These are phyloP conservation scores for Rhodamnia rubescens DNA, from an alignment of 345 rosid species.

Conservation along the genomic window DNA sequence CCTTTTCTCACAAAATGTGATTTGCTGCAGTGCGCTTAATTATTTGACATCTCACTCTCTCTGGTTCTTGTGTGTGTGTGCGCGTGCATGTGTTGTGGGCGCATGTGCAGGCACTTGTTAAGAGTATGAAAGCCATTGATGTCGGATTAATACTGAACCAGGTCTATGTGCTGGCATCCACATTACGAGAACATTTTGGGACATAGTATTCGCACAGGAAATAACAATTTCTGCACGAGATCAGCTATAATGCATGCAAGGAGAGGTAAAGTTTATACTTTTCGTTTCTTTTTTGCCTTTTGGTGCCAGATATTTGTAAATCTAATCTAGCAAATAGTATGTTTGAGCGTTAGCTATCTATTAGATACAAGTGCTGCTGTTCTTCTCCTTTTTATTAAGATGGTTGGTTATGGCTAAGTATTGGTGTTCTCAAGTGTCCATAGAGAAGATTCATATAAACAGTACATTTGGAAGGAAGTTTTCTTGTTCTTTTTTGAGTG, in stretches of 20 bases:
- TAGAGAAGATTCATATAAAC: neutral
- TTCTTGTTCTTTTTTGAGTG: neutral
- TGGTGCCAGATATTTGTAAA: neutral
- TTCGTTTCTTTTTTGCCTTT: neutral
- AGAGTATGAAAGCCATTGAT: neutral
- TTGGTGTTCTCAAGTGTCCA: neutral
- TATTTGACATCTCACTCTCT: neutral
- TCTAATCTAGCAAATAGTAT: neutral
- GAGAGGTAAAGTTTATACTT: slow-evolving; percentile 34
- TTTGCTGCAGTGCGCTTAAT: neutral
- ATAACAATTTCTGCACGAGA: slow-evolving; percentile 16
- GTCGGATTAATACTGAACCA: slow-evolving; percentile 14
- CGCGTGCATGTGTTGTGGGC: neutral
- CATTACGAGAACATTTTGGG: slow-evolving; percentile 22
- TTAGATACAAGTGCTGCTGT: neutral
- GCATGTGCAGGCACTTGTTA: neutral
- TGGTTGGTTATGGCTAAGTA: neutral
- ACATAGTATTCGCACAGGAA: slow-evolving; percentile 34
- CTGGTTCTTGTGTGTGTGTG: too few relatives aligned
- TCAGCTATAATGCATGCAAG: slow-evolving; percentile 27
- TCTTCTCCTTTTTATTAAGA: neutral
- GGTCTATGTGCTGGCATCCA: slow-evolving; percentile 36
- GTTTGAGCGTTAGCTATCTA: neutral
- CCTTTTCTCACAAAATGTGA: neutral
- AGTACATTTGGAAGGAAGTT: neutral